Conservation (phyloP, 2,329 filamentous ascomycete species). For the Byssothecium circinans region DNA sequence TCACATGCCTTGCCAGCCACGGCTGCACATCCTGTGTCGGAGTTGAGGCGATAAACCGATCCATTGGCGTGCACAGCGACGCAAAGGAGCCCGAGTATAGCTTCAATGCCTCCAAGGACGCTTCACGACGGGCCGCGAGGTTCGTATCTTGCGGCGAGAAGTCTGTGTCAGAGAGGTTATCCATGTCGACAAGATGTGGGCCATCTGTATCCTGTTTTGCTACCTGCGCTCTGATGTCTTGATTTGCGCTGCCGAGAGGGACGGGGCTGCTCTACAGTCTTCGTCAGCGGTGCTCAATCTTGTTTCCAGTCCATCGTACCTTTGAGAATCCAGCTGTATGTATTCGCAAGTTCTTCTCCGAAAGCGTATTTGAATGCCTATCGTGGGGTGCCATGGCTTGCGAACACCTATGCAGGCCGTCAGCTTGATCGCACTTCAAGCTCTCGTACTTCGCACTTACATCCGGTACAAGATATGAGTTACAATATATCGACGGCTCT, state of each 20-base stretch:
- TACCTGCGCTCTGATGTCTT: background rate
- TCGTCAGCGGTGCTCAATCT: slow-evolving; percentile 13
- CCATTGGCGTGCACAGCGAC: slow-evolving; percentile 32
- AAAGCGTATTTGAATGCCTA: slow-evolving; percentile 14
- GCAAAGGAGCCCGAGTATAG: slow-evolving; percentile 37
- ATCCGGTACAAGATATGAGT: background rate
- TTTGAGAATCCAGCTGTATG: slow-evolving; percentile 29
- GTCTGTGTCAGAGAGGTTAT: slow-evolving; percentile 27
- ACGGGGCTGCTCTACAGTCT: slow-evolving; percentile 20
- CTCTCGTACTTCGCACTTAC: background rate
- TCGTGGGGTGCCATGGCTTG: background rate
- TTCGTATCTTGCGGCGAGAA: slow-evolving; percentile 16
- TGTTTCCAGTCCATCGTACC: slow-evolving; percentile 23
- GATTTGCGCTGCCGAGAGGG: slow-evolving; percentile 8
- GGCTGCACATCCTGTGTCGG: slow-evolving; percentile 19
- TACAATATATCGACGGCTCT: too few species aligned
- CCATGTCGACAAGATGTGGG: slow-evolving; percentile 20
- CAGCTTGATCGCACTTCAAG: background rate
- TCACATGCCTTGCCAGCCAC: slow-evolving; percentile 13
- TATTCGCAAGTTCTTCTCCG: slow-evolving; percentile 35
- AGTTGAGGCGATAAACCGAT: slow-evolving; percentile 24
- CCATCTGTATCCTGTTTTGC: slow-evolving; percentile 19
- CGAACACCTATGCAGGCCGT: background rate
- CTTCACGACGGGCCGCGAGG: slow-evolving; percentile 25
- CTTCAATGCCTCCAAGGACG: slow-evolving; percentile 34